Percentiles rank a stretch among this genome's conserved stretches.
Evolutionary conservation across 495 filamentous ascomycete species (phyloP).

Genomic region (Penicillium arizonense): DNA sequence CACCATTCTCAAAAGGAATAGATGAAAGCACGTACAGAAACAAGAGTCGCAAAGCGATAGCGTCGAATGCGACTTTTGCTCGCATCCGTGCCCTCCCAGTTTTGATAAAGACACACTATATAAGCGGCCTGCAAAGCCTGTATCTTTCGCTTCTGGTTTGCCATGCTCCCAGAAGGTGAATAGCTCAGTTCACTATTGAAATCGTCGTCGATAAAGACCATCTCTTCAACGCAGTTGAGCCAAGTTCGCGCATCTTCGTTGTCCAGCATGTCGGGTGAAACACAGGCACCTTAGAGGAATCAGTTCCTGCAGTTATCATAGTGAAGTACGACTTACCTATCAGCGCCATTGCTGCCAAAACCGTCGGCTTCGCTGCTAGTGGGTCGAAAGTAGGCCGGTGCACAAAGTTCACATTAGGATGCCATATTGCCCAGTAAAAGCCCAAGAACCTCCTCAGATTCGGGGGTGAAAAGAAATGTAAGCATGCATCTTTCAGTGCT

Average conservation of each 20-base stretch:
- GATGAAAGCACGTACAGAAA: conserved; percentile 15
- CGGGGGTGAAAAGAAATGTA: conserved; percentile 22
- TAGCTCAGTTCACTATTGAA: conserved; percentile 21
- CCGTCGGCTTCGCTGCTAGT: conserved; percentile 13
- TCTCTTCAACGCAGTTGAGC: conserved; percentile 25
- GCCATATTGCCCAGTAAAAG: conserved; percentile 24
- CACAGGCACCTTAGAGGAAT: conserved; percentile 10
- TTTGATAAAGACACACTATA: conserved; percentile 27
- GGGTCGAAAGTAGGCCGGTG: conserved; percentile 22
- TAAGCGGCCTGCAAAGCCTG: conserved; percentile 26
- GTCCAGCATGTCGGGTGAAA: conserved; percentile 20
- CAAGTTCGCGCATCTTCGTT: conserved; percentile 20
- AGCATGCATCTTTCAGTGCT: conserved; percentile 10
- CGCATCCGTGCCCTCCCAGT: conserved; percentile 24
- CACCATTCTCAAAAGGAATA: background rate
- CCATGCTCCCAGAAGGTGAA: background rate
- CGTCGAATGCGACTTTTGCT: conserved; percentile 22
- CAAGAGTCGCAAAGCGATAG: conserved; percentile 18
- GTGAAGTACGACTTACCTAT: conserved; percentile 5
- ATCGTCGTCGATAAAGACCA: conserved; percentile 22
- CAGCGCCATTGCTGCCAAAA: conserved; percentile 18
- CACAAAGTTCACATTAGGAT: conserved; percentile 23
- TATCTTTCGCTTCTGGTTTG: conserved; percentile 10
- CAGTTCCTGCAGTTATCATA: background rate
- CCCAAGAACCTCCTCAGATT: conserved; percentile 17